phyloP scores from a whole-genome alignment of 768 basidiomycete species.

The Hydnomerulius pinastri region DNA sequence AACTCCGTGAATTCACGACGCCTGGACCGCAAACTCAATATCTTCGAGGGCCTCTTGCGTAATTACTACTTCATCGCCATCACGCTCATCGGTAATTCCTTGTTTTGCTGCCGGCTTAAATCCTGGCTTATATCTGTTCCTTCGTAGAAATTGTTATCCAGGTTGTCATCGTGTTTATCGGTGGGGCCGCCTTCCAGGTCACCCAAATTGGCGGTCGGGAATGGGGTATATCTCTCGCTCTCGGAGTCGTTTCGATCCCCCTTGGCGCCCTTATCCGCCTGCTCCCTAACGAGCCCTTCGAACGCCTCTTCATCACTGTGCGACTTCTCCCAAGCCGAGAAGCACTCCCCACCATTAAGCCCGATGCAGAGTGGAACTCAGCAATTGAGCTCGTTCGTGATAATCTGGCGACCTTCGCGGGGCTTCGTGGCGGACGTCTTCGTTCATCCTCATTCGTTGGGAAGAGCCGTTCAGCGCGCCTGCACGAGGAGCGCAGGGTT shows the following conservation, averaged over 20 bases:
- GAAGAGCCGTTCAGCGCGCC: slow-evolving; percentile 70
- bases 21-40: slow-evolving; percentile 82
- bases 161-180: slow-evolving; percentile 86
- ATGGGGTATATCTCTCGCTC: slow-evolving; percentile 91
- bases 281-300: slow-evolving; percentile 80
- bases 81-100: slow-evolving; percentile 74
- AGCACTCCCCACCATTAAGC: slow-evolving; percentile 58
- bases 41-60: slow-evolving; percentile 77
- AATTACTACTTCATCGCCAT: slow-evolving; percentile 88
- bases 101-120: not conserved
- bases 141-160: slow-evolving; percentile 81
- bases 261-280: slow-evolving; percentile 80
- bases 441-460: slow-evolving; percentile 83
- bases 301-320: slow-evolving; percentile 54
- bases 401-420: slow-evolving; percentile 80
- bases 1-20: slow-evolving; percentile 92
- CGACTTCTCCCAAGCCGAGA: slow-evolving; percentile 66
- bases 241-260: slow-evolving; percentile 87
- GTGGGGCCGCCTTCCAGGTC: slow-evolving; percentile 90
- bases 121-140: slow-evolving; percentile 7
- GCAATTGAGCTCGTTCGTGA: slow-evolving; percentile 84
- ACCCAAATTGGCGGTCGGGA: slow-evolving; percentile 75
- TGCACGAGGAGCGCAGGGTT: slow-evolving; percentile 47
- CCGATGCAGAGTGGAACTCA: slow-evolving; percentile 70
- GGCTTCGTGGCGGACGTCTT: slow-evolving; percentile 86